phyloP scores from a whole-genome alignment of 768 basidiomycete genomes.

The Tylopilus sp. region DNA sequence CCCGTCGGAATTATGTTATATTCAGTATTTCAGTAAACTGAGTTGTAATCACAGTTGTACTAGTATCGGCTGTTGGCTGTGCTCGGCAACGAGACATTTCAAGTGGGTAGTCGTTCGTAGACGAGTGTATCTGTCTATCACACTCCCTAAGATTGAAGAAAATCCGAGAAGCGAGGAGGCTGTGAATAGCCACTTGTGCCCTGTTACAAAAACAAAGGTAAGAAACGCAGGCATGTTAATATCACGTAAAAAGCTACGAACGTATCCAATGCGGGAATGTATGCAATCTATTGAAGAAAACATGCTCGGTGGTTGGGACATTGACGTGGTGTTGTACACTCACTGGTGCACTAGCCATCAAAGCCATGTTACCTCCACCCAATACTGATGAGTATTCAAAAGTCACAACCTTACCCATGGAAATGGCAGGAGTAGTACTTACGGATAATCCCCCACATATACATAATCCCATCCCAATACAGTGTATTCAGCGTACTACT shows the following conservation, averaged over 20 bases:
- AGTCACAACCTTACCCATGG: not conserved
- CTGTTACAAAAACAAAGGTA: slow-evolving; percentile 10
- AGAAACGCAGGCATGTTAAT: not conserved
- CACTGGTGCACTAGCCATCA: slow-evolving; percentile 21
- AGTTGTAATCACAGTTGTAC: not conserved
- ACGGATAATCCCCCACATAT: slow-evolving; percentile 26
- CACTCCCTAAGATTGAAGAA: slow-evolving; percentile 27
- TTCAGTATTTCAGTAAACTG: not conserved
- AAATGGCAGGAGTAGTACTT: not conserved
- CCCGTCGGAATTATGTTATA: not conserved
- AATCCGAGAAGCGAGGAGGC: slow-evolving; percentile 26
- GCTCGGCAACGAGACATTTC: slow-evolving; percentile 2
- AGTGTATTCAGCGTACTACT: slow-evolving; percentile 20
- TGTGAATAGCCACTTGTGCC: slow-evolving; percentile 27
- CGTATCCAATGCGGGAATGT: slow-evolving; percentile 20
- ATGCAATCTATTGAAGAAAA: slow-evolving; percentile 9
- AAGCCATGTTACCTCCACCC: slow-evolving; percentile 10
- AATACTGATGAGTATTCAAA: slow-evolving; percentile 7
- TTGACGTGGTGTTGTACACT: not conserved
- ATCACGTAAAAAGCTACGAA: slow-evolving; percentile 5
- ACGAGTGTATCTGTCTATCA: not conserved
- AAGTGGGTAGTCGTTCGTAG: not conserved
- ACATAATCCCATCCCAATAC: slow-evolving; percentile 28
- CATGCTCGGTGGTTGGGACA: not conserved
- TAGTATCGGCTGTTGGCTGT: not conserved